Evolutionary conservation across 2,329 filamentous ascomycete species (phyloP), one percentile per base, ranked within the genome.

Genomic region (Fusarium napiforme): DNA sequence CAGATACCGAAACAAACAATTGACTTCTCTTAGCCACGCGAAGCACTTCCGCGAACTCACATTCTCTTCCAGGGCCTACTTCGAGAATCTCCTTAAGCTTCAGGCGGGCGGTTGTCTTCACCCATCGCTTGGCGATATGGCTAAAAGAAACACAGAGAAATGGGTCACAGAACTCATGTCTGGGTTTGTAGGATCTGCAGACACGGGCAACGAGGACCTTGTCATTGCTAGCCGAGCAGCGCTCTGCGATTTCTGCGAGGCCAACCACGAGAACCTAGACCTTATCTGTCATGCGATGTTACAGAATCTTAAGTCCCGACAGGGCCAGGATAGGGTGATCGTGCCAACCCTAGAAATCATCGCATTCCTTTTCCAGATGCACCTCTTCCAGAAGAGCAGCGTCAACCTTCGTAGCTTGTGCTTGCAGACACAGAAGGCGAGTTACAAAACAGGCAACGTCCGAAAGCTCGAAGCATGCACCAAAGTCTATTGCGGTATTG

Each of bases 401-500:
- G 73, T 85, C 21, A 83, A 86, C 71, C 79, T 85, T 79, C 89
- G 89, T 68, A 85, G 81, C 11, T 83, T 97, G 7, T 94, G 95
- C 67, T 85, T 91, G 11, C 85, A 90, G 40, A 89, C 92, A 8
- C 94, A 97, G 78, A 94, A 92, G 81, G 88, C 93, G 1, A 93
- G 95, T 72, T 95, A 93, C 84, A 96, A 95, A 82, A 93, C 92
- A 2, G 90, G 92, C 26, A 96, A 94, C 79, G 89, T 97, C 47
- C 89, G 91, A 57, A 96, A 96, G 81, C 86, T 98, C 3, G 89
- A 94, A 79, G 93, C 94, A 2, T 94, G 93, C 28, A 85, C 97
- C 69, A 92, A 92, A 77, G 88, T 96, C 18, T 98, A 98, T 81
- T 89, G 91, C 6, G 90, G 90, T 2, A 83, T 97, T 32, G 89